Conservation (phyloP, 768 basidiomycete species). For the Amanita brunnescens region DNA sequence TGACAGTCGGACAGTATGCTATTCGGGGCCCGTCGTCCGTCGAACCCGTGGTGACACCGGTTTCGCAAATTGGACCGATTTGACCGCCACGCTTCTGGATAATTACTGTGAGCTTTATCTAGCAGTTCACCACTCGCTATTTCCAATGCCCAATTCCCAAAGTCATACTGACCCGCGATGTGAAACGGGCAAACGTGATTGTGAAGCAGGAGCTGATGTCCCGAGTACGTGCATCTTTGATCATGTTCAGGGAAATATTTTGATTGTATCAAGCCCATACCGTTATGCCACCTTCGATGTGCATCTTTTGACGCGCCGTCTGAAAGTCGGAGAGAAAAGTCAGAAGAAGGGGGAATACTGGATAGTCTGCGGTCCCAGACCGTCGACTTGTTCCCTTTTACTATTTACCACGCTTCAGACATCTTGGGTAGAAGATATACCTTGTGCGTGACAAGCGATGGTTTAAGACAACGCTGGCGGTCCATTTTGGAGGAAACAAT, state of each 20-base stretch:
- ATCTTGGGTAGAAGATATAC: constrained; percentile 58
- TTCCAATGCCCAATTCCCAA: not conserved
- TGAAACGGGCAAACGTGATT: constrained; percentile 39
- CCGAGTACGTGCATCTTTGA: constrained; percentile 38
- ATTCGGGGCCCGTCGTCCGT: constrained; percentile 57
- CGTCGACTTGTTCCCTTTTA: constrained; percentile 65
- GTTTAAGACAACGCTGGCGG: constrained; percentile 54
- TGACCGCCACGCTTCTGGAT: constrained; percentile 61
- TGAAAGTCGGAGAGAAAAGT: constrained; percentile 56
- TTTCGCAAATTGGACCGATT: constrained; percentile 63
- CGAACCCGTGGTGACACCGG: constrained; percentile 54
- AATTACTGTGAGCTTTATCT: constrained; percentile 52
- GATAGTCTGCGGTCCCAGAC: constrained; percentile 45
- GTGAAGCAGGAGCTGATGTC: constrained; percentile 50
- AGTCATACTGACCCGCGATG: constrained; percentile 63
- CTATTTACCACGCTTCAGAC: constrained; percentile 60
- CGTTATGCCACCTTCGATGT: constrained; percentile 69
- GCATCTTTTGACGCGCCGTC: constrained; percentile 51
- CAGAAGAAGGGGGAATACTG: constrained; percentile 49
- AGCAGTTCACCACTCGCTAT: not conserved
- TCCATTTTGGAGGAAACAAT: constrained; percentile 52
- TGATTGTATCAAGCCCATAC: constrained; percentile 54
- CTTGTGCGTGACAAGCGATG: constrained; percentile 54
- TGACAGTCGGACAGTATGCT: constrained; percentile 62
- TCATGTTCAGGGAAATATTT: not conserved